Conservation (phyloP, 2,329 filamentous ascomycete species). For the Alternaria dauci region DNA sequence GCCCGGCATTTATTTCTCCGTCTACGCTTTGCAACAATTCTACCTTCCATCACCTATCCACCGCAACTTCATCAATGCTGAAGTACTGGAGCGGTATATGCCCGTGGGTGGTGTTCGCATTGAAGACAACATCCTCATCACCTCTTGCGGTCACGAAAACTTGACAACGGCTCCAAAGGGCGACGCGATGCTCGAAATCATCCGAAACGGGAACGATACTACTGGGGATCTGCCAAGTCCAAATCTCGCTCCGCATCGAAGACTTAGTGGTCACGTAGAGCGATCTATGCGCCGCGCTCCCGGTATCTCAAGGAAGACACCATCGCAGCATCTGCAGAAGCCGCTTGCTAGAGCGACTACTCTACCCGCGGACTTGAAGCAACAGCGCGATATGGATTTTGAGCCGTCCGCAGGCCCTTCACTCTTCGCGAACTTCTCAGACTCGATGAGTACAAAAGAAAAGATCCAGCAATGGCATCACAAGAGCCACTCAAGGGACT, state of each 20-base stretch:
- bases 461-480: constrained; percentile 30
- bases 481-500: constrained; percentile 1
- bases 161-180: constrained; percentile 76
- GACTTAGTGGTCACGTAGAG: constrained; percentile 8
- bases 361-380: constrained; percentile 22
- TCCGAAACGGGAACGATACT: constrained; percentile 41
- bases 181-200: constrained; percentile 68
- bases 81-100: constrained; percentile 81
- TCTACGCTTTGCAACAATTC: constrained; percentile 80
- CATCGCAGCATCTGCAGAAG: constrained; percentile 20
- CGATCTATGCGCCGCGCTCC: constrained; percentile 35
- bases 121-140: constrained; percentile 78
- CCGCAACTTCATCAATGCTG: constrained; percentile 76
- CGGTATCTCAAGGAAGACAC: constrained; percentile 29
- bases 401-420: constrained; percentile 31
- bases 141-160: constrained; percentile 73
- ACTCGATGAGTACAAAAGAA: constrained; percentile 37
- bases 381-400: constrained; percentile 24
- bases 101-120: constrained; percentile 79
- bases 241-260: background rate
- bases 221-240: background rate
- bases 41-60: constrained; percentile 77
- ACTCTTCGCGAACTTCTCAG: constrained; percentile 31
- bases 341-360: constrained; percentile 34
- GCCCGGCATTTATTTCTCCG: constrained; percentile 80